Evolutionary conservation across 441 rosid genomes (phyloP).

Genomic region (Eutrema salsugineum): DNA sequence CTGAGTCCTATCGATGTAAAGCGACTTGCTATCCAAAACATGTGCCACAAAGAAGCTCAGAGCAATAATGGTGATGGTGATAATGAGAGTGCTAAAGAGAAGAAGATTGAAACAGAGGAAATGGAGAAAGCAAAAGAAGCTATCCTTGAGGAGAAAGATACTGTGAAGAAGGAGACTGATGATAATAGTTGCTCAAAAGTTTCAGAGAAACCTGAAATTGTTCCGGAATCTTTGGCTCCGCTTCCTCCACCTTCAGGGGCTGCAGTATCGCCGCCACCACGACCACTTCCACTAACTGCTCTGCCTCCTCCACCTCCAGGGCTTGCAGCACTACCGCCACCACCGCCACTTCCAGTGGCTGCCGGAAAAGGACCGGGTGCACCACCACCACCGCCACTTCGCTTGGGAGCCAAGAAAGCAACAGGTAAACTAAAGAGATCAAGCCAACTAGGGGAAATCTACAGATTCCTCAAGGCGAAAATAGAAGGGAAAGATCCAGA

Average conservation of each 20-base stretch:
- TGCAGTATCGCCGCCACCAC: background rate
- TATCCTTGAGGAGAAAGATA: background rate
- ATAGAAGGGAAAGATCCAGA: slow-evolving; percentile 54
- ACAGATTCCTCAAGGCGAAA: slow-evolving; percentile 55
- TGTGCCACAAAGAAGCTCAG: slow-evolving; percentile 31
- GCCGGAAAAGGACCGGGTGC: background rate
- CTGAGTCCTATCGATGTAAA: slow-evolving; percentile 61
- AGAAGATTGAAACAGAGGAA: slow-evolving; percentile 21
- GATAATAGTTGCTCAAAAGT: slow-evolving; percentile 1
- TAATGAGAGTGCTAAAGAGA: slow-evolving; percentile 25
- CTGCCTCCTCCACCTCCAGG: slow-evolving; percentile 31
- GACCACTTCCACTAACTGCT: background rate
- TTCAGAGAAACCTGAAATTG: background rate
- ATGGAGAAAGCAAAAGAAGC: slow-evolving; percentile 4
- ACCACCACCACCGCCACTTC: slow-evolving; percentile 39
- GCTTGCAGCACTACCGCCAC: slow-evolving; percentile 21
- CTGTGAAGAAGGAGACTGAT: background rate
- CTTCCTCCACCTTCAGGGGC: background rate
- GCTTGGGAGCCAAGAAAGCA: slow-evolving; percentile 54
- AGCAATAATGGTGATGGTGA: background rate
- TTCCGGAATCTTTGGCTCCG: slow-evolving; percentile 11
- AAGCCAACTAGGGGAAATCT: slow-evolving; percentile 52
- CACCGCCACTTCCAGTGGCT: slow-evolving; percentile 6
- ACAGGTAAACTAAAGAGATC: slow-evolving; percentile 74
- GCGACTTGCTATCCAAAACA: slow-evolving; percentile 40